Evolutionary conservation across 2,329 filamentous ascomycete species (phyloP), one percentile per base, ranked within the genome.

Genomic region (Aspergillus sp.): DNA sequence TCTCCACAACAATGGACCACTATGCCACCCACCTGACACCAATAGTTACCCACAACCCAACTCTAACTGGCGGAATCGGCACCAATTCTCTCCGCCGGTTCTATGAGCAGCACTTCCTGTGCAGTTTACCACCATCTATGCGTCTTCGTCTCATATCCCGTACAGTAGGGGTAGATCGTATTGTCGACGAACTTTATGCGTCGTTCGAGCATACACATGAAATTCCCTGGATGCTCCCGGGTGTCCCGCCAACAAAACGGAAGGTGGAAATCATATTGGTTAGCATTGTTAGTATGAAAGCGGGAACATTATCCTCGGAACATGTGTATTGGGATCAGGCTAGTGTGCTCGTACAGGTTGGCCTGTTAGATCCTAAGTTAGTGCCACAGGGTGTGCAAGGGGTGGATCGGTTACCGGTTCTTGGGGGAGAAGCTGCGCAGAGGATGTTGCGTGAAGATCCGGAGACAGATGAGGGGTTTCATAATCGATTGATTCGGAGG

Each of bases 251-350:
- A 0, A 83, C 80, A 1, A 72, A 77, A 49, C 74, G 76, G 46
- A 71, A 72, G 38, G 78, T 83, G 1, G 79, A 83, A 57, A 69
- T 81, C 3, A 73, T 78, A 0, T 61, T 83, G 2, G 75, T 83
- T 1, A 77, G 71, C 45, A 76, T 83, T 7, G 78, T 82, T 2
- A 74, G 73, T 25, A 67, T 83, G 46, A 65, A 77, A 12, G 78
- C 70, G 0, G 76, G 74, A 0, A 76, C 74, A 53, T 61, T 82
- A 10, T 78, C 74, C 61, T 75, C 74, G 15, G 80, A 83, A 59
- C 73, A 81, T 45, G 64, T 81, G 3, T 82, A 83, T 58, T 83
- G 80, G 80, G 80, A 83, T 54, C 80, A 83, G 55, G 80, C 80
- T 7, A 77, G 71, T 43, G 79, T 83, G 6, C 60, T 83, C 12